Evolutionary conservation across 2,329 filamentous ascomycete species (phyloP).

Genomic region (Cryphonectria radicalis): DNA sequence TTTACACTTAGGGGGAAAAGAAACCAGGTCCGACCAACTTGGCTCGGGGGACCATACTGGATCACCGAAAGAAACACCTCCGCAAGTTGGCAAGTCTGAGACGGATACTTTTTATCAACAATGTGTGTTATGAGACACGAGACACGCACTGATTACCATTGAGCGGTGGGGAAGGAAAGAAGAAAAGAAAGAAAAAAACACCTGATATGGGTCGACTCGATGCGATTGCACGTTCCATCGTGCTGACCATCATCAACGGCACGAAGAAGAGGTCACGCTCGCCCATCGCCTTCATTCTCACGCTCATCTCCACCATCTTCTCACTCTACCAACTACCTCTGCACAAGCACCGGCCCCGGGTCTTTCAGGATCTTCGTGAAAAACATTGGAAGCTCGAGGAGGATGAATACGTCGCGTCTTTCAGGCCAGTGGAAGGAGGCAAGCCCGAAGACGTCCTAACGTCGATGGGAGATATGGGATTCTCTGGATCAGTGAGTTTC

Average conservation of each 20-base stretch:
- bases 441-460: constrained; percentile 48
- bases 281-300: constrained; percentile 48
- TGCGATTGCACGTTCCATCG: constrained; percentile 47
- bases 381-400: constrained; percentile 43
- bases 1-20: too few species aligned
- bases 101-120: neutral
- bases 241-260: constrained; percentile 44
- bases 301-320: constrained; percentile 53
- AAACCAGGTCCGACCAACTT: too few species aligned
- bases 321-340: constrained; percentile 55
- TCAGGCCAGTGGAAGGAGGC: constrained; percentile 51
- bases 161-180: too few species aligned
- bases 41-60: too few species aligned
- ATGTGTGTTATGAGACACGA: constrained; percentile 9
- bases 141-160: too few species aligned
- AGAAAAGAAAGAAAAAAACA: neutral
- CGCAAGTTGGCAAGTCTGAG: too few species aligned
- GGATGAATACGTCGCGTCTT: constrained; percentile 45
- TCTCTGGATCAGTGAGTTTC: constrained; percentile 65
- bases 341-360: constrained; percentile 47
- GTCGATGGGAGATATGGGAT: constrained; percentile 70
- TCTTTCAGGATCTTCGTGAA: constrained; percentile 56
- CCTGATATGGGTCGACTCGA: constrained; percentile 37
- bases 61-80: too few species aligned
- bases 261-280: constrained; percentile 35